Evolutionary conservation across 2,329 filamentous ascomycete species (phyloP).

Genomic region (Niveomyces coronatus): DNA sequence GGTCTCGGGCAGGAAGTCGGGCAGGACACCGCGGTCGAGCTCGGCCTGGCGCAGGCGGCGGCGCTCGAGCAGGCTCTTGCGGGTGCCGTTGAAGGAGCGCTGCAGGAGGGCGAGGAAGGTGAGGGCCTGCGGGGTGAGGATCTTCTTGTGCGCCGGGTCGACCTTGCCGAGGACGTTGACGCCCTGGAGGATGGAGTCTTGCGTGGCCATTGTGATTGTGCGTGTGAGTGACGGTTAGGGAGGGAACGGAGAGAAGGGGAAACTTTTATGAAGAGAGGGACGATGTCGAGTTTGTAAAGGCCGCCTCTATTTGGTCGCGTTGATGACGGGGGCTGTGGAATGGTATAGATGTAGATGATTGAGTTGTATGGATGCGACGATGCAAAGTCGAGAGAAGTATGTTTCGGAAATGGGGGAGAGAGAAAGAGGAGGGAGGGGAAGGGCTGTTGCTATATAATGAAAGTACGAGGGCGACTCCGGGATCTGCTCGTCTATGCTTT

Average conservation of each 20-base stretch:
- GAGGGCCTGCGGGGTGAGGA: constrained; percentile 80
- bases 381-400: constrained; percentile 10
- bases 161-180: constrained; percentile 76
- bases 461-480: not conserved
- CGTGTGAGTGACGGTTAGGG: not conserved
- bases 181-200: constrained; percentile 73
- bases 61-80: constrained; percentile 81
- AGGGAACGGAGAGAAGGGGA: not conserved
- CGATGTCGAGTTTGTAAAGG: too few relatives aligned
- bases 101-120: constrained; percentile 92
- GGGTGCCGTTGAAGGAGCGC: constrained; percentile 82
- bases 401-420: not conserved
- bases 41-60: constrained; percentile 81
- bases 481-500: too few relatives aligned
- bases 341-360: not conserved
- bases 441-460: constrained; percentile 3
- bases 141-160: constrained; percentile 72
- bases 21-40: constrained; percentile 78
- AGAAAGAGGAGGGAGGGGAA: not conserved
- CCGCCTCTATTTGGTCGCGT: too few relatives aligned
- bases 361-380: too few relatives aligned
- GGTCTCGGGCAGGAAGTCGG: constrained; percentile 93
- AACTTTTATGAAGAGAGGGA: too few relatives aligned
- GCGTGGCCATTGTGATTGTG: constrained; percentile 37
- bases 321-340: too few relatives aligned